These are phyloP conservation scores for Microdochium trichocladiopsis DNA, from an alignment of 2,329 filamentous ascomycete species.

Conservation along the genomic window DNA sequence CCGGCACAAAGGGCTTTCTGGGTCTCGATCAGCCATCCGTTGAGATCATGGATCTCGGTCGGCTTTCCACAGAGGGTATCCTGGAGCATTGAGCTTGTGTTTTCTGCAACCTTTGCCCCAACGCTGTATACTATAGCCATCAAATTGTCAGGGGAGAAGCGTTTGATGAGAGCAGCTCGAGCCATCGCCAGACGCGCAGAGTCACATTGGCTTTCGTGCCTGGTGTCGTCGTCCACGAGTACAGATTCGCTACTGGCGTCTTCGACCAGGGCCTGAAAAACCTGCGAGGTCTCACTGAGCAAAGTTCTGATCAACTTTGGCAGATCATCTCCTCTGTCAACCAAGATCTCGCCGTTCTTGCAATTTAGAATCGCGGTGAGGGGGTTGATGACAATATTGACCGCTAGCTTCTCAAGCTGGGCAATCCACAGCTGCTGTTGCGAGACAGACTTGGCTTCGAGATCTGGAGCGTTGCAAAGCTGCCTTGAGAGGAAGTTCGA, in stretches of 20 bases:
- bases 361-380: conserved; percentile 73
- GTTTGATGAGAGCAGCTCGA: conserved; percentile 29
- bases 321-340: conserved; percentile 41
- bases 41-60: conserved; percentile 53
- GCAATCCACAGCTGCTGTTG: conserved; percentile 40
- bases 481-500: conserved; percentile 31
- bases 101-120: conserved; percentile 40
- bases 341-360: conserved; percentile 71
- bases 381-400: conserved; percentile 78
- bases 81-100: conserved; percentile 57
- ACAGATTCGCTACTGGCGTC: conserved; percentile 40
- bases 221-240: conserved; percentile 16
- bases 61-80: conserved; percentile 42
- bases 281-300: conserved; percentile 64
- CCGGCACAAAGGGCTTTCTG: conserved; percentile 26
- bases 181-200: conserved; percentile 30
- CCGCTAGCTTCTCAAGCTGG: conserved; percentile 82
- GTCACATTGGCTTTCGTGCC: neutral
- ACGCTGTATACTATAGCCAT: conserved; percentile 37
- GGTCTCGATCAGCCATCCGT: conserved; percentile 49
- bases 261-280: conserved; percentile 63
- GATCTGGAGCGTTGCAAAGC: conserved; percentile 32
- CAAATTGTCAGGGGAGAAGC: conserved; percentile 36
- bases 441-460: conserved; percentile 32
- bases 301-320: conserved; percentile 59